Conservation (phyloP, 805 yeast species). For the Wickerhamiella sorbophila region DNA sequence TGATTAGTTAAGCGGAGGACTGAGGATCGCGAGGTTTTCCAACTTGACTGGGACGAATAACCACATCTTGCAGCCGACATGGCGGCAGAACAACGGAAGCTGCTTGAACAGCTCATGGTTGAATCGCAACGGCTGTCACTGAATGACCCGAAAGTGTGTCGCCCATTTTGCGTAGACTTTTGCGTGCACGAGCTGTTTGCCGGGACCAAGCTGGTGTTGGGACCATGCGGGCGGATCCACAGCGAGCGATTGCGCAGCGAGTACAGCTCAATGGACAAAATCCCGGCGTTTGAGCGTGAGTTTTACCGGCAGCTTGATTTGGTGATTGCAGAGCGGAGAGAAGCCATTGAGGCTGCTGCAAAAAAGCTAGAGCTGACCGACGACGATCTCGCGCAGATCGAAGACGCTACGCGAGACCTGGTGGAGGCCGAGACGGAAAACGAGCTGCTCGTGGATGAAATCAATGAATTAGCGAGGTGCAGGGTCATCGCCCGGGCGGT, state of each 20-base stretch:
- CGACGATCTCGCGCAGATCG: slow-evolving; percentile 47
- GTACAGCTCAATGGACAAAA: slow-evolving; percentile 31
- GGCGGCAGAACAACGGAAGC: slow-evolving; percentile 63
- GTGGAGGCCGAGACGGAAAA: not conserved
- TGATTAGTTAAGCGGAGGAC: not conserved
- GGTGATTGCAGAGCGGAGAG: slow-evolving; percentile 53
- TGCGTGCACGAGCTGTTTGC: slow-evolving; percentile 77
- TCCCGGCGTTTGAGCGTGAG: slow-evolving; percentile 35
- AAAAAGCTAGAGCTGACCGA: slow-evolving; percentile 52
- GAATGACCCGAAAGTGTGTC: slow-evolving; percentile 52
- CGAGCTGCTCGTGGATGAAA: slow-evolving; percentile 6
- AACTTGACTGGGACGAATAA: not conserved
- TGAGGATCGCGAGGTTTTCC: not conserved
- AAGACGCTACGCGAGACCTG: slow-evolving; percentile 11
- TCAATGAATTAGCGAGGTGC: slow-evolving; percentile 10
- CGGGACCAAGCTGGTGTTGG: slow-evolving; percentile 72
- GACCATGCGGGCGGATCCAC: slow-evolving; percentile 66
- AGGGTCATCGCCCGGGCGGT: slow-evolving; percentile 26
- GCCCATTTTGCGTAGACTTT: slow-evolving; percentile 65
- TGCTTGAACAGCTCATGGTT: slow-evolving; percentile 61
- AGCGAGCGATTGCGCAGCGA: slow-evolving; percentile 57
- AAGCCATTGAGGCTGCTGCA: slow-evolving; percentile 46
- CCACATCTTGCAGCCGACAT: slow-evolving; percentile 14
- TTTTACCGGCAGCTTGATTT: slow-evolving; percentile 34
- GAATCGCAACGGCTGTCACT: slow-evolving; percentile 27